Evolutionary conservation across 2,329 filamentous ascomycete genomes (phyloP), one percentile per base, ranked within the genome.

Genomic region (Trichoderma koningii): DNA sequence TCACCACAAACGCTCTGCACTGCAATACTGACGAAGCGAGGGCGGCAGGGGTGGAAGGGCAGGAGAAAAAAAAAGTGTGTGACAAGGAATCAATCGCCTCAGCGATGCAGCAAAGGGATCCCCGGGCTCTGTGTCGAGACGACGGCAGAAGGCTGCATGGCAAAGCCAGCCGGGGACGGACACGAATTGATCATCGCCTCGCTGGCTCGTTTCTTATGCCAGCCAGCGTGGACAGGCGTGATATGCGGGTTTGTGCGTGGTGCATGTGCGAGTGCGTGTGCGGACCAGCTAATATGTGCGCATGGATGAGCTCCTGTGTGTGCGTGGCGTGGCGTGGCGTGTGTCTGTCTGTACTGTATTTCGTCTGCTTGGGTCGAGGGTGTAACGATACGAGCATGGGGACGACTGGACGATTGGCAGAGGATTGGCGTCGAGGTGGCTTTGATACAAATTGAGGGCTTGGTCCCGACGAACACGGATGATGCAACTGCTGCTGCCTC

Each of bases 81-180:
- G 53, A 55, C 53, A 62, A 42, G 59, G 51, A 62, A 44, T 52
- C 57, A 62, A 52, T 52, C 57, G 57, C 57, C 55, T 53, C 59
- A 63, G 48, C 52, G 34, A 38, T 38, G 34, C 61, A 50, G 63
- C 47, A 28, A 53, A 51, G 41, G 48, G 48, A 41, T 62, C 48
- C 48, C 59, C 52, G 48, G 48, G 19, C 55, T 42, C 19, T 52
- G 23, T 53, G 34, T 53, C 59, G 47, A 28, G 62, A 23, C 63
- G 65, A 68, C 72, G 69, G 71, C 72, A 71, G 70, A 71, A 71
- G 68, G 71, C 72, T 73, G 72, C 70, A 66, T 50, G 61, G 23
- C 42, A 50, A 65, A 57, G 61, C 67, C 67, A 69, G 66, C 67
- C 63, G 61, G 55, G 63, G 63, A 56, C 66, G 64, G 67, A 70